phyloP scores from a whole-genome alignment of 495 filamentous ascomycete species.

The Penicillium verhagenii region DNA sequence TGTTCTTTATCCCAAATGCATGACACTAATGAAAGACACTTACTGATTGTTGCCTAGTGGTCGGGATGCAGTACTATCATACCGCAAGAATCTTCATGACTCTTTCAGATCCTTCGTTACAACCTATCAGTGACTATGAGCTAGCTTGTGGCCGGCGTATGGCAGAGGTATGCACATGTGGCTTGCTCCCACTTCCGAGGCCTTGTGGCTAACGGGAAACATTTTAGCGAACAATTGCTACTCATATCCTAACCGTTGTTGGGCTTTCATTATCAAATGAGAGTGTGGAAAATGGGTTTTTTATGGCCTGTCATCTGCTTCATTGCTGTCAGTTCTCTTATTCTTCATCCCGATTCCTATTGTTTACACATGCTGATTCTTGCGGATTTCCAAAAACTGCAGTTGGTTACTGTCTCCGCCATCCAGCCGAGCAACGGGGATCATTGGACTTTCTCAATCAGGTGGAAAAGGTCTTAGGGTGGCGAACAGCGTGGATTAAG shows the following conservation, averaged over 20 bases:
- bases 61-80: constrained; percentile 41
- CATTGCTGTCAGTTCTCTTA: constrained; percentile 38
- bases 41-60: constrained; percentile 20
- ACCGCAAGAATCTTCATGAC: constrained; percentile 35
- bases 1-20: neutral
- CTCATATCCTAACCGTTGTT: constrained; percentile 32
- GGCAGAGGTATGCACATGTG: constrained; percentile 35
- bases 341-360: neutral
- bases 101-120: constrained; percentile 24
- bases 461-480: constrained; percentile 33
- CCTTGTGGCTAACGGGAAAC: neutral
- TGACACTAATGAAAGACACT: too few relatives aligned
- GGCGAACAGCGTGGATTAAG: constrained; percentile 37
- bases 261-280: constrained; percentile 40
- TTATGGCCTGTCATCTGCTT: constrained; percentile 40
- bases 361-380: neutral
- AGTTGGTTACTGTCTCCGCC: constrained; percentile 38
- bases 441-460: constrained; percentile 29
- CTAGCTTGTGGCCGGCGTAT: constrained; percentile 27
- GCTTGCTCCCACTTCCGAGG: neutral
- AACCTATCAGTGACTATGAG: constrained; percentile 27
- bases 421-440: constrained; percentile 30
- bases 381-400: neutral
- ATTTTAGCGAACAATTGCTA: constrained; percentile 29
- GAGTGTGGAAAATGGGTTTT: constrained; percentile 40